Percentiles rank a stretch among this genome's conserved stretches.
Evolutionary conservation across 2,329 filamentous ascomycete genomes (phyloP).

Genomic region (Cucurbitaria berberidis): DNA sequence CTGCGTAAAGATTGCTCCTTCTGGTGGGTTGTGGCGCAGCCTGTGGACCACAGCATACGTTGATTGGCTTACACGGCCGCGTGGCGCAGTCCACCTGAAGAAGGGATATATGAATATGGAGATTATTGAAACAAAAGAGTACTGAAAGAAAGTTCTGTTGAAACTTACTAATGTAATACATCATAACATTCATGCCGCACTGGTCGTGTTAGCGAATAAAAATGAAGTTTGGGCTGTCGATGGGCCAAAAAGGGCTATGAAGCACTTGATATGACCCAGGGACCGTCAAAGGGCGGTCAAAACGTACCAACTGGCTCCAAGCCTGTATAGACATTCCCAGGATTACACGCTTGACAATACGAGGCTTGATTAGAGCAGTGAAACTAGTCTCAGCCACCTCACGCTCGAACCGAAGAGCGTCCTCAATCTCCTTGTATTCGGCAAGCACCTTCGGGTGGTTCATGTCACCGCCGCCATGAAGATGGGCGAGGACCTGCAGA

Average conservation of each 20-base stretch:
- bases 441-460: slow-evolving; percentile 67
- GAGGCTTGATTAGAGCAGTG: slow-evolving; percentile 56
- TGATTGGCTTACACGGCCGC: too few species aligned
- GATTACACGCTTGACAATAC: slow-evolving; percentile 63
- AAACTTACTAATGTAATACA: slow-evolving; percentile 42
- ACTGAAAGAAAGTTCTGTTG: too few species aligned
- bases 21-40: too few species aligned
- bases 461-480: slow-evolving; percentile 64
- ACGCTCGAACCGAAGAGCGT: slow-evolving; percentile 61
- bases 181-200: slow-evolving; percentile 66
- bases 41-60: too few species aligned
- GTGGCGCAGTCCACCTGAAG: too few species aligned
- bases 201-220: neutral
- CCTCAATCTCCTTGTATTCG: slow-evolving; percentile 67
- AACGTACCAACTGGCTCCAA: neutral
- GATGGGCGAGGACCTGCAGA: slow-evolving; percentile 58
- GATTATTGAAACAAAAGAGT: too few species aligned
- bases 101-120: too few species aligned
- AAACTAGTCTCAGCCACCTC: slow-evolving; percentile 60
- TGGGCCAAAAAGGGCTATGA: too few species aligned
- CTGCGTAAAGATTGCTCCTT: too few species aligned
- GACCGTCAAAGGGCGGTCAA: neutral
- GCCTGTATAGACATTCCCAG: slow-evolving; percentile 47
- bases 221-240: neutral
- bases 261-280: neutral